These are phyloP conservation scores for Fomitopsis pinicola DNA, from an alignment of 1,284 basidiomycete species.

Conservation along the genomic window DNA sequence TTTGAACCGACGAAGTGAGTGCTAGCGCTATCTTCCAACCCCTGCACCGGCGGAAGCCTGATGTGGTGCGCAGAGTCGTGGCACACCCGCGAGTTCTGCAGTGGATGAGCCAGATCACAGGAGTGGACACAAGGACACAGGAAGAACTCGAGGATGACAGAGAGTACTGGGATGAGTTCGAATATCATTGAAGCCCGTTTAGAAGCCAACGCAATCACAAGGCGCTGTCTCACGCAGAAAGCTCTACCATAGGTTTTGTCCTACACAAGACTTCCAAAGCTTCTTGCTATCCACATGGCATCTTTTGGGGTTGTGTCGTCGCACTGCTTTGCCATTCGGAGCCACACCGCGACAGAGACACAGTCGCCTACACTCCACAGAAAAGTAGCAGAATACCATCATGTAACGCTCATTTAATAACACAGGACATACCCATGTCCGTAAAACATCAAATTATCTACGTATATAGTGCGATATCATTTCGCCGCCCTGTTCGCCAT, in stretches of 20 bases:
- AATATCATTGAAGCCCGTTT: not conserved
- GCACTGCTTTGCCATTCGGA: too few species aligned
- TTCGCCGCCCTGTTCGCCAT: conserved; percentile 1
- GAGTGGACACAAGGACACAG: not conserved
- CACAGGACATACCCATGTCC: too few species aligned
- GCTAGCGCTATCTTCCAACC: conserved; percentile 5
- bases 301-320: not conserved
- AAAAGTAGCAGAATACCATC: too few species aligned
- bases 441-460: too few species aligned
- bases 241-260: too few species aligned
- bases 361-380: too few species aligned
- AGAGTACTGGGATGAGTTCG: conserved; percentile 1
- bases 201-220: not conserved
- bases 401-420: too few species aligned
- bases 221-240: too few species aligned
- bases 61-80: not conserved
- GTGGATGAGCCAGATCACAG: not conserved
- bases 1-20: conserved; percentile 50
- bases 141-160: not conserved
- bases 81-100: not conserved
- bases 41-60: not conserved
- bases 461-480: not conserved
- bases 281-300: too few species aligned
- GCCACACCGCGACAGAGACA: too few species aligned
- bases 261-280: too few species aligned